Evolutionary conservation across 805 yeast genomes (phyloP), one percentile per base, ranked within the genome.

Genomic region (Ogataea pini): DNA sequence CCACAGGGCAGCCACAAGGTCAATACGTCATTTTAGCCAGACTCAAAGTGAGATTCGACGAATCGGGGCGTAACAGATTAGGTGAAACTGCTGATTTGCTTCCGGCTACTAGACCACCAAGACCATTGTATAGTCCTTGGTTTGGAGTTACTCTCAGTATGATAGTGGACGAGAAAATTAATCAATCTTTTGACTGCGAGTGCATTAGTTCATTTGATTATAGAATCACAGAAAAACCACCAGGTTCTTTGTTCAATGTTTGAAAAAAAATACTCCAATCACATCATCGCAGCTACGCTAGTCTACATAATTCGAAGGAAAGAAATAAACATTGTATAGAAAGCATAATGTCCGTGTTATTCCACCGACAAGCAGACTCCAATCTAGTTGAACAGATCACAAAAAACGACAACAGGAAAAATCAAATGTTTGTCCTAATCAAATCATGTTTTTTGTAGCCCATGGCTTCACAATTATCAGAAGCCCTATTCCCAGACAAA

Each of bases 41-140:
- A 44, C 70, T 80, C 13, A 86, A 84, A 62, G 86, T 86, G 10
- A 72, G 83, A 51, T 86, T 86, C 57, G 94, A 87, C 64, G 94
- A 87, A 59, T 77, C 84, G 46, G 94, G 94, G 0, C 76, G 71
- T 50, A 83, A 82, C 50, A 77, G 82, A 60, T 58, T 78, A 22
- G 90, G 90, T 2, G 86, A 83, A 47, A 73, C 80, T 17, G 78
- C 89, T 0, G 82, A 82, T 39, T 63, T 83, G 49, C 61, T 76
- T 20, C 55, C 56, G 19, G 39, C 49, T 22, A 51, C 47, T 33
- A 55, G 60, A 29, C 60, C 64, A 4, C 57, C 62, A n/a, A 73
- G 86, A 60, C 73, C 81, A 2, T 46, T 78, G 1, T 85, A 86
- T 85, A 82, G 92, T 7, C 71, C 85, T 5, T 81, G 86, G 80